These are phyloP conservation scores for Pyrrhoderma noxium DNA, from an alignment of 1,284 basidiomycete species.

Conservation along the genomic window DNA sequence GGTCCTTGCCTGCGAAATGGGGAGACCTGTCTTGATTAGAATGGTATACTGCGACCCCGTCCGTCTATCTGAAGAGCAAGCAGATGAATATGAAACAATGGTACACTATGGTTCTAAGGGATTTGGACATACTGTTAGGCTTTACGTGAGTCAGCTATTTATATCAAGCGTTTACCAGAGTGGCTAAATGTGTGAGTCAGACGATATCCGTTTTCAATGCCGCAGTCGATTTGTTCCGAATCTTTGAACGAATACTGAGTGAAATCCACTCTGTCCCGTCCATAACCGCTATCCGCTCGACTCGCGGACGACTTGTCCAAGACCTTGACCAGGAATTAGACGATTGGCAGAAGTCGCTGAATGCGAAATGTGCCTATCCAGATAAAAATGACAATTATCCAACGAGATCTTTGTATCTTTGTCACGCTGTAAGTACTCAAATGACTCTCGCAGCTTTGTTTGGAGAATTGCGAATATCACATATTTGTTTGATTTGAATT, in stretches of 20 bases:
- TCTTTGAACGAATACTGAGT: conserved; percentile 16
- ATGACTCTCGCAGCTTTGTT: background rate
- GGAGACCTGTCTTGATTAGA: conserved; percentile 15
- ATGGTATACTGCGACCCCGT: conserved; percentile 18
- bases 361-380: conserved; percentile 13
- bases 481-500: background rate
- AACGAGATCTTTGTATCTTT: conserved; percentile 15
- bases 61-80: conserved; percentile 17
- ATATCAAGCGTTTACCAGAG: background rate
- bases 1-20: conserved; percentile 18
- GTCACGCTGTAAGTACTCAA: conserved; percentile 14
- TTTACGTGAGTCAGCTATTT: conserved; percentile 11
- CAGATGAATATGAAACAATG: conserved; percentile 18
- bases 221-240: conserved; percentile 18
- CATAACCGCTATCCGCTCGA: conserved; percentile 4
- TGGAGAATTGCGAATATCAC: background rate
- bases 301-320: conserved; percentile 12
- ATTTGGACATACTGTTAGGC: conserved; percentile 11
- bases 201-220: conserved; percentile 19
- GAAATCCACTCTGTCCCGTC: conserved; percentile 14
- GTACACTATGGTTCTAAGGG: conserved; percentile 6
- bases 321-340: conserved; percentile 17
- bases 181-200: background rate
- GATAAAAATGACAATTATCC: conserved; percentile 9
- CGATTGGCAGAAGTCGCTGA: conserved; percentile 14